Conservation (phyloP, 768 basidiomycete genomes). For the Multifurca ochricompacta region DNA sequence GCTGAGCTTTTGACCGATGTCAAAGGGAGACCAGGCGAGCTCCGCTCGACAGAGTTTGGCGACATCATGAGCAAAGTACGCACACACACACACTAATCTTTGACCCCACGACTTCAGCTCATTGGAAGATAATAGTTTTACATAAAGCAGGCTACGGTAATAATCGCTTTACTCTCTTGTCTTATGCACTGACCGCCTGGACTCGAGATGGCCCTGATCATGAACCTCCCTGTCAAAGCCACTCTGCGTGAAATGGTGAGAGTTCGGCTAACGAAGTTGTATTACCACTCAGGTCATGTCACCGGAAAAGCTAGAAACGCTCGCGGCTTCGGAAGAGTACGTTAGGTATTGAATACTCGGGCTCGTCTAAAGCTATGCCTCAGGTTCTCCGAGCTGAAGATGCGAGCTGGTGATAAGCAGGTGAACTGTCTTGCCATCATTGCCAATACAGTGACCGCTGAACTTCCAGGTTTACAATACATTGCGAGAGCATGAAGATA, state of each 20-base stretch:
- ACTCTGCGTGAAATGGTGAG: slow-evolving; percentile 61
- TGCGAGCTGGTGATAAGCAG: slow-evolving; percentile 70
- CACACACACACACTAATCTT: neutral
- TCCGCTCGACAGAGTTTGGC: slow-evolving; percentile 66
- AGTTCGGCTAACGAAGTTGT: neutral
- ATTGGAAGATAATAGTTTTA: slow-evolving; percentile 38
- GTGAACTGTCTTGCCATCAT: slow-evolving; percentile 29
- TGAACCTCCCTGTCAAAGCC: slow-evolving; percentile 48
- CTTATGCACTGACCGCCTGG: neutral
- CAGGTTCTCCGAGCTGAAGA: slow-evolving; percentile 60
- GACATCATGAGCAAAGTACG: slow-evolving; percentile 81
- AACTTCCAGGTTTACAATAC: slow-evolving; percentile 48
- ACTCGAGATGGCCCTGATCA: slow-evolving; percentile 55
- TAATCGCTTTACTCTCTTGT: slow-evolving; percentile 4
- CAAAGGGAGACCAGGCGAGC: slow-evolving; percentile 30
- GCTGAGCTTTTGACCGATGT: slow-evolving; percentile 50
- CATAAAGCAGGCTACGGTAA: slow-evolving; percentile 2
- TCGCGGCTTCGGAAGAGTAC: slow-evolving; percentile 25
- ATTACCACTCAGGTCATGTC: neutral
- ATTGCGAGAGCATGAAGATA: slow-evolving; percentile 63
- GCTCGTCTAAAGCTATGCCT: neutral
- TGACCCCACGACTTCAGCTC: neutral
- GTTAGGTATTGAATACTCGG: neutral
- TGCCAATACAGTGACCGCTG: neutral
- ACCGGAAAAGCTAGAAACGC: slow-evolving; percentile 18